These are phyloP conservation scores for Platanthera guangdongensis DNA, from an alignment of 106 monocot genomes.

Conservation along the genomic window DNA sequence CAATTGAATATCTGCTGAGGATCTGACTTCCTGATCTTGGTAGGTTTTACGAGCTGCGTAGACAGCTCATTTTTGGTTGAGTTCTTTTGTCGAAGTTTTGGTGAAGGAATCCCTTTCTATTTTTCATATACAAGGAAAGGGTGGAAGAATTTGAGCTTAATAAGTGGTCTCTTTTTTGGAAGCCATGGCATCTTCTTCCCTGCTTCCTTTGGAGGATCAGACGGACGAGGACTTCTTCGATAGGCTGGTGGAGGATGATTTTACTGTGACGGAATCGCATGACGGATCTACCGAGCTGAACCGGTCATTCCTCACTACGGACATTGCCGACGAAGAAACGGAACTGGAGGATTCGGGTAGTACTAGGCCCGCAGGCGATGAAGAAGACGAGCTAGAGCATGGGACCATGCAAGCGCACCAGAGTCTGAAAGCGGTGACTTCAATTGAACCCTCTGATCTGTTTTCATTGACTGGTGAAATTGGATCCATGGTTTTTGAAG, in stretches of 20 bases:
- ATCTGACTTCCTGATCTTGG: background rate
- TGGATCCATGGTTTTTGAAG: background rate
- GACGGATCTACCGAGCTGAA: background rate
- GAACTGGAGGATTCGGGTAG: conserved; percentile 14
- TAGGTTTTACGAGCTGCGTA: conserved; percentile 17
- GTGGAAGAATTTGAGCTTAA: conserved; percentile 17
- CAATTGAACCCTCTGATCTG: background rate
- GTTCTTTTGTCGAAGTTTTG: background rate
- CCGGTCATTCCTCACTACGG: background rate
- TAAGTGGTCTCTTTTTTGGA: conserved; percentile 5
- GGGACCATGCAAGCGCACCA: background rate
- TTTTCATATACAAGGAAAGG: background rate
- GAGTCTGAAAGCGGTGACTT: background rate
- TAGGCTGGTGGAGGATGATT: conserved; percentile 53
- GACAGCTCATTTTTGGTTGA: background rate
- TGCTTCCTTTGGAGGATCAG: conserved; percentile 42
- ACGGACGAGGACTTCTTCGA: conserved; percentile 85
- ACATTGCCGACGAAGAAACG: background rate
- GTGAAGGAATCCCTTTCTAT: background rate
- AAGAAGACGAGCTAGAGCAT: conserved; percentile 13
- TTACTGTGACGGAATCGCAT: background rate
- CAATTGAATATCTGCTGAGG: background rate
- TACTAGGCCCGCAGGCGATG: background rate
- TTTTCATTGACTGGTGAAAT: background rate
- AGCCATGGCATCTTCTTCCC: conserved; percentile 23